phyloP scores from a whole-genome alignment of 192 early-diverging fungal genomes.

The Tieghemiomyces parasiticus region DNA sequence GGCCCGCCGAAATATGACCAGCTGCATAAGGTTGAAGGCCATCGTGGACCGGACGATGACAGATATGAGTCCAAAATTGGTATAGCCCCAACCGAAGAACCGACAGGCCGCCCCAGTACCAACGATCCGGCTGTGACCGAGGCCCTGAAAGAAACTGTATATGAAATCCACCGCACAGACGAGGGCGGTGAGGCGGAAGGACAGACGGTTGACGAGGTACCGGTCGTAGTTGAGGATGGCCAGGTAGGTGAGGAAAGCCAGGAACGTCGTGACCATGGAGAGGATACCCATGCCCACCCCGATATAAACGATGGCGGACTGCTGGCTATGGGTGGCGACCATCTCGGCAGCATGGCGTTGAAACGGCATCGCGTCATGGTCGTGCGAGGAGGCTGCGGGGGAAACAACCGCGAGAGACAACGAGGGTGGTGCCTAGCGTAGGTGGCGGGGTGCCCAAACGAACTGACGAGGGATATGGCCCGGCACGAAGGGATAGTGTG shows the following conservation, averaged over 20 bases:
- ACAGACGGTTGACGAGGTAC: constrained; percentile 1
- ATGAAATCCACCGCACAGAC: neutral
- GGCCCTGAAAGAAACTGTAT: neutral
- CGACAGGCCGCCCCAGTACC: neutral
- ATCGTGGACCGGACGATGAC: neutral
- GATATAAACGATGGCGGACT: neutral
- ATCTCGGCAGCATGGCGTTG: no score
- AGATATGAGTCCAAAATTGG: neutral
- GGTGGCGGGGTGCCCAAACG: no score
- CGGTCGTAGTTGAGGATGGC: neutral
- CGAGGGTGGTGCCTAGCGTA: no score
- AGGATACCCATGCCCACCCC: neutral
- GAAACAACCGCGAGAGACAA: no score
- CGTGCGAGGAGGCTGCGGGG: no score
- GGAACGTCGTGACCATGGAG: neutral
- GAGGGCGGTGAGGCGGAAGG: neutral
- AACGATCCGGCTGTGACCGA: neutral
- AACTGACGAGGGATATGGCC: no score
- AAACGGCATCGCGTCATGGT: no score
- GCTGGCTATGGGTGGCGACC: no score
- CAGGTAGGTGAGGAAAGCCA: neutral
- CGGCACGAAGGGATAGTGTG: no score
- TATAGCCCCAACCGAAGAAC: neutral
- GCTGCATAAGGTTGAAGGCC: neutral
- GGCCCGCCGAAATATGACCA: neutral